Base-by-base conservation (phyloP, 257 asterid genomes). In the Solanum pimpinellifolium region DNA sequence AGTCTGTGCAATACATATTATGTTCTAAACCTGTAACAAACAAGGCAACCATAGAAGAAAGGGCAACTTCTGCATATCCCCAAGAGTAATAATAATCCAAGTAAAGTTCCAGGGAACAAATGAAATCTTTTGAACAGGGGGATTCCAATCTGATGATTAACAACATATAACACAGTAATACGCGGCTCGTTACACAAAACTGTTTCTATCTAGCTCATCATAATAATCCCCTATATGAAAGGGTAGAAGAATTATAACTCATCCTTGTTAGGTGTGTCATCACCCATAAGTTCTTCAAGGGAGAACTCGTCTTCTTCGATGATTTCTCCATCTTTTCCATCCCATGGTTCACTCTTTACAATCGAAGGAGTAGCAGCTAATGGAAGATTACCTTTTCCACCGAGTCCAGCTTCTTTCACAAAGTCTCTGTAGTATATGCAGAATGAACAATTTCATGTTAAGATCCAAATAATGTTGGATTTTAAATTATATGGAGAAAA, bases 301-400 rank as follows among this genome's bases (percentile, higher is more conserved):
- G 99, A 95, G 88, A 96, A 94, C 87, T 96, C 99, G 13, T 96
- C 99, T 88, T 96, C 99, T 92, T 96, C 99, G 23, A 94, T 89
- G 84, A 94, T 88, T 88, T 95, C 90, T 35, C 98, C 99, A 88
- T 96, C 99, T 92, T 96, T 93, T 18, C 98, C 98, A 29, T 96
- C 99, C 98, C 99, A 95, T 1, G 97, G 90, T 77, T 94, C 98
- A 4, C 90, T 95, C 88, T 90, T 93, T 78, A 87, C 89, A 33
- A 96, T 94, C 72, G 44, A 91, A 2, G 99, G 98, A 81, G 89
- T 90, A 68, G 89, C 91, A 10, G 83, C 92, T 70, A 95, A 69
- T 11, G 98, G 94, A 69, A 95, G 91, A 81, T 87, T 96, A 66
- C 98, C 98, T 89, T 92, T 96, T 83, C 99, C 99, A 8, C 99